Evolutionary conservation across 1,139 yeast genomes (phyloP).

Genomic region (Diutina rugosa): DNA sequence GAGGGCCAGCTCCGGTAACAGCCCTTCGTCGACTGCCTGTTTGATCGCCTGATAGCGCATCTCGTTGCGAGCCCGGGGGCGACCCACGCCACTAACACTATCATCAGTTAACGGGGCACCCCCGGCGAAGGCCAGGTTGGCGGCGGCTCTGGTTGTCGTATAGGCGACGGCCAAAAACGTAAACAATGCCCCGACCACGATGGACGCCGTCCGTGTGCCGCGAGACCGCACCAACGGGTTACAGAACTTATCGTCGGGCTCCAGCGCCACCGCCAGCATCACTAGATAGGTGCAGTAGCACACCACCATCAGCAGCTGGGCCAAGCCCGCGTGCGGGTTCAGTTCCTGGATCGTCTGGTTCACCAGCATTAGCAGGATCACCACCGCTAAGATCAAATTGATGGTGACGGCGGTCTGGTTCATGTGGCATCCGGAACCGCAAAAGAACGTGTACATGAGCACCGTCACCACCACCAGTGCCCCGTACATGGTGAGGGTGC

Average conservation of each 20-base stretch:
- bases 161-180: conserved; percentile 94
- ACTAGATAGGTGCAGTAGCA: conserved; percentile 86
- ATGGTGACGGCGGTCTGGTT: conserved; percentile 79
- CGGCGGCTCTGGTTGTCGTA: conserved; percentile 86
- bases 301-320: conserved; percentile 94
- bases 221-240: conserved; percentile 82
- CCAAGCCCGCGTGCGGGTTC: conserved; percentile 92
- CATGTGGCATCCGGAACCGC: conserved; percentile 78
- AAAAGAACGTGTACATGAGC: conserved; percentile 74
- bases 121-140: conserved; percentile 59
- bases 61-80: conserved; percentile 35
- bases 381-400: conserved; percentile 51
- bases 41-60: conserved; percentile 81
- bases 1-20: conserved; percentile 86
- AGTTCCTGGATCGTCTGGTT: conserved; percentile 80
- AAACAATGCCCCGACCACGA: conserved; percentile 82
- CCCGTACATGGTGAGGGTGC: conserved; percentile 75
- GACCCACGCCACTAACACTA: conserved; percentile 10
- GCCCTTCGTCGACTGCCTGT: conserved; percentile 92
- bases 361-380: conserved; percentile 61
- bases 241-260: conserved; percentile 87
- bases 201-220: conserved; percentile 84
- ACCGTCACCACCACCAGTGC: conserved; percentile 61
- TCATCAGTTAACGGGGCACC: neutral
- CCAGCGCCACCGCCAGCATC: conserved; percentile 89